phyloP scores from a whole-genome alignment of 2,329 filamentous ascomycete species.

The Orbilia quercus region DNA sequence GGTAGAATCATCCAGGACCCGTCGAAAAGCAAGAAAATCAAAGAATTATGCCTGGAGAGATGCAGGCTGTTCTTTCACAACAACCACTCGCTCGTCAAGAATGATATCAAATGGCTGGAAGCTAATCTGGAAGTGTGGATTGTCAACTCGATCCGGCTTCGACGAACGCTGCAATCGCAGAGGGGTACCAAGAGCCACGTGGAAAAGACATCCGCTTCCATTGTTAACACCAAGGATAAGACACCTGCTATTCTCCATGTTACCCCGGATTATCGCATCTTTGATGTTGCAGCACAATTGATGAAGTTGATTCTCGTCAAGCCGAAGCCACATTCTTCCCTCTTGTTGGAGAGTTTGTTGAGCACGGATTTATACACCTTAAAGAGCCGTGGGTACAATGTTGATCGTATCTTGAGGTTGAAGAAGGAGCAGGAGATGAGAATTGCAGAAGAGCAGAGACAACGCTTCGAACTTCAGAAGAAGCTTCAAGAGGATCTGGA shows the following conservation, averaged over 20 bases:
- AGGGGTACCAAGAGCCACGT: slow-evolving; percentile 57
- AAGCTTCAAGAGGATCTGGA: slow-evolving; percentile 73
- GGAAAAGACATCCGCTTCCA: slow-evolving; percentile 78
- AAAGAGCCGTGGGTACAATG: slow-evolving; percentile 91
- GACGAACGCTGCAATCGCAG: slow-evolving; percentile 57
- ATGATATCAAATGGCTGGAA: slow-evolving; percentile 90
- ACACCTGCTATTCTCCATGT: slow-evolving; percentile 73
- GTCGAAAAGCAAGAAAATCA: slow-evolving; percentile 74
- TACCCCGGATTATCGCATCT: slow-evolving; percentile 79
- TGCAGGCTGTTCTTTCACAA: slow-evolving; percentile 90
- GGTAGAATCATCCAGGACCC: slow-evolving; percentile 76
- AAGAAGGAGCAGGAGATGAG: slow-evolving; percentile 84
- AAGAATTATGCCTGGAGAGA: slow-evolving; percentile 85
- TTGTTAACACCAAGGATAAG: slow-evolving; percentile 60
- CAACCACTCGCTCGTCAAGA: slow-evolving; percentile 80
- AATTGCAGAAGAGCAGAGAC: slow-evolving; percentile 83
- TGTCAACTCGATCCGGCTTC: slow-evolving; percentile 79
- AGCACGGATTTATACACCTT: slow-evolving; percentile 79
- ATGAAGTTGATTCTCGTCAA: slow-evolving; percentile 82
- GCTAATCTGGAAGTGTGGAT: slow-evolving; percentile 81
- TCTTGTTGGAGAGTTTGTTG: slow-evolving; percentile 90
- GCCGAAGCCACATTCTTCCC: slow-evolving; percentile 86
- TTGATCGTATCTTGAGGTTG: slow-evolving; percentile 88
- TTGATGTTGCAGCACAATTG: slow-evolving; percentile 89
- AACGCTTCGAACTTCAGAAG: slow-evolving; percentile 78